Conservation (phyloP, 768 basidiomycete genomes). For the Lentinula sp. region DNA sequence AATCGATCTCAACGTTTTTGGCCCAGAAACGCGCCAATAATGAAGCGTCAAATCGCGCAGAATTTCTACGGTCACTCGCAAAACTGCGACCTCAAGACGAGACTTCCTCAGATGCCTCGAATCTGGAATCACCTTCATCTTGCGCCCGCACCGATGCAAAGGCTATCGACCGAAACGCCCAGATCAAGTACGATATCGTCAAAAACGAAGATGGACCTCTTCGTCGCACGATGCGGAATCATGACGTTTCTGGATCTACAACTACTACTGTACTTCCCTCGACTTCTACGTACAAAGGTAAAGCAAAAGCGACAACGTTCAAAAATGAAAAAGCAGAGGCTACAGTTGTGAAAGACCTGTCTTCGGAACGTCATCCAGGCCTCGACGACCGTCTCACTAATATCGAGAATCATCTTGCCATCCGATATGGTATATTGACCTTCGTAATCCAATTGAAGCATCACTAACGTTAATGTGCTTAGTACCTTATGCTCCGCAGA, state of each 20-base stretch:
- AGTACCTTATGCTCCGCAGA: constrained; percentile 72
- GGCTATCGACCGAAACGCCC: constrained; percentile 62
- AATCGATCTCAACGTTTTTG: constrained; percentile 66
- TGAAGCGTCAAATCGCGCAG: constrained; percentile 69
- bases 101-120: constrained; percentile 17
- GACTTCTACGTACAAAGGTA: constrained; percentile 7
- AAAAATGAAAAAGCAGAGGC: constrained; percentile 3
- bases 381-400: constrained; percentile 59
- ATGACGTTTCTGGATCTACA: constrained; percentile 2
- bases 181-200: constrained; percentile 87
- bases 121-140: constrained; percentile 29
- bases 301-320: constrained; percentile 7
- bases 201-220: constrained; percentile 78
- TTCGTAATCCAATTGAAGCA: background rate
- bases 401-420: constrained; percentile 65
- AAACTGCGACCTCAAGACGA: constrained; percentile 41
- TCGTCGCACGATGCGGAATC: constrained; percentile 46
- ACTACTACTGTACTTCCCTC: constrained; percentile 8
- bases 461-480: background rate
- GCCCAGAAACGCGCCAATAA: constrained; percentile 67
- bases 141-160: constrained; percentile 76
- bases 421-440: constrained; percentile 58
- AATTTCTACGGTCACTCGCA: constrained; percentile 59
- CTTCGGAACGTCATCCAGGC: constrained; percentile 46
- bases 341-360: constrained; percentile 20